Evolutionary conservation across 371 early-diverging fungal species (phyloP).

Genomic region (Lichtheimia corymbifera): DNA sequence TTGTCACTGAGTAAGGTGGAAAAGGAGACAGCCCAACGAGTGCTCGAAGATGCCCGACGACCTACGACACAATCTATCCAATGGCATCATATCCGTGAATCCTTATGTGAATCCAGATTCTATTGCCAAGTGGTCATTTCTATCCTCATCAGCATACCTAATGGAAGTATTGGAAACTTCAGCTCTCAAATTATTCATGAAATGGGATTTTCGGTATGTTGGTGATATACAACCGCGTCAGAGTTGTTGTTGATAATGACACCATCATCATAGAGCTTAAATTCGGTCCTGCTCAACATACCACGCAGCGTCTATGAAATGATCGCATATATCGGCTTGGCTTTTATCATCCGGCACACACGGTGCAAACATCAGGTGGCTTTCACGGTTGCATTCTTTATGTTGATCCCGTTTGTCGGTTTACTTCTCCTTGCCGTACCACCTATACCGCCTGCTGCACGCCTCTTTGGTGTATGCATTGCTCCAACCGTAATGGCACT

Average conservation of each 20-base stretch:
- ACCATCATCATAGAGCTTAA: neutral
- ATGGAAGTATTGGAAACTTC: neutral
- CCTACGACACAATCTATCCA: neutral
- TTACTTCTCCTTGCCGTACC: neutral
- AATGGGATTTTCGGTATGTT: slow-evolving; percentile 6
- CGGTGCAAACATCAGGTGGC: neutral
- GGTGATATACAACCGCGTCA: no score
- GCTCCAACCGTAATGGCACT: neutral
- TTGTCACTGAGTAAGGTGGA: no score
- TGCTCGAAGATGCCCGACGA: no score
- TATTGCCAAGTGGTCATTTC: neutral
- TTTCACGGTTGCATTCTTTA: neutral
- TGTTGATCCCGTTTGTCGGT: neutral
- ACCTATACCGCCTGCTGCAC: no score
- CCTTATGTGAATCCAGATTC: neutral
- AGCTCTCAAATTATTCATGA: slow-evolving; percentile 6
- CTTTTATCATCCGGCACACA: neutral
- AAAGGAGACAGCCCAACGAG: no score
- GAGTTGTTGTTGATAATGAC: no score
- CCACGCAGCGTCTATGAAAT: slow-evolving; percentile 8
- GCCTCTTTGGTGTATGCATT: neutral
- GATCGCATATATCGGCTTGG: neutral
- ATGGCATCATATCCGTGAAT: slow-evolving; percentile 1
- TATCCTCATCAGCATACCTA: neutral
- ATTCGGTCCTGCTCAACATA: slow-evolving; percentile 7